Evolutionary conservation across 2,329 filamentous ascomycete genomes (phyloP), one percentile per base, ranked within the genome.

Genomic region (Microdochium paspali): DNA sequence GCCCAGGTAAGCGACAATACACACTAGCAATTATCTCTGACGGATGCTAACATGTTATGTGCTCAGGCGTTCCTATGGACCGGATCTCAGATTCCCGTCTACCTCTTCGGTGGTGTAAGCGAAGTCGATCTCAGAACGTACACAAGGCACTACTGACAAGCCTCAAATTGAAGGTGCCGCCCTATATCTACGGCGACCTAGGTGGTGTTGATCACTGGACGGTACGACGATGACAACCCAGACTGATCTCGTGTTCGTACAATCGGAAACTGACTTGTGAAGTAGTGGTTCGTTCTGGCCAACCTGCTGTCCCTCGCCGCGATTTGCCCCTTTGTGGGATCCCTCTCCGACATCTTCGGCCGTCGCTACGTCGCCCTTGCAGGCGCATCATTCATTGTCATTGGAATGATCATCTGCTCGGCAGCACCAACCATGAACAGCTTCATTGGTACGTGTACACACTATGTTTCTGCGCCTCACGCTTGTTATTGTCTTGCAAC

Each of bases 311-410:
- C 74, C 2, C 70, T 75, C 44, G 77, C 76, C 2, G 74, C 72
- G 3, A 64, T 81, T 2, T 79, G 76, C 49, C 78, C 78, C 10
- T 82, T 87, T 54, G 82, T 87, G 2, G 84, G 84, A 10, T 75
- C 77, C 1, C 62, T 85, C 1, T 83, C 80, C 1, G 81, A 85
- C 65, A 64, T 84, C 6, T 64, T 84, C 44, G 80, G 81, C 46
- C 76, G 82, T 49, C 71, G 79, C 50, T 77, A 73, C 56, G 78
- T 84, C 32, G 79, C 68, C 15, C 54, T 82, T 24, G 61, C 72
- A 3, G 81, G 82, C 52, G 39, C 39, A 6, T 5, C 39, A 5
- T 15, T 43, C 4, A 43, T 43, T 15, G 23, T 43, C 10, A 23
- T 82, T 28, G 81, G 80, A 20, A 78, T 80, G 66, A 73, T 84